Evolutionary conservation across 441 rosid species (phyloP).

Genomic region (Gossypium gossypioides): DNA sequence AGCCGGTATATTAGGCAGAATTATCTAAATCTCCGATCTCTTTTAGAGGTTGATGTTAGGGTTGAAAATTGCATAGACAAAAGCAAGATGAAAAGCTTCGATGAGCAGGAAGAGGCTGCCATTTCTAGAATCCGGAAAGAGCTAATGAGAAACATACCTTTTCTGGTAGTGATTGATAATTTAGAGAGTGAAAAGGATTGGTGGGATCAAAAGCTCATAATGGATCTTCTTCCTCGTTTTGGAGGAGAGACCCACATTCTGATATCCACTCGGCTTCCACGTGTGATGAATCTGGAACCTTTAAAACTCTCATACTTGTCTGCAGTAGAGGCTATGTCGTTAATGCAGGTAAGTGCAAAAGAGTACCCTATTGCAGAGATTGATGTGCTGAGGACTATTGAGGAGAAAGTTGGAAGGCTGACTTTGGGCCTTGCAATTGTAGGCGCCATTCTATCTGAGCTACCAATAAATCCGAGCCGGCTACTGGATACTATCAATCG

Average conservation of each 20-base stretch:
- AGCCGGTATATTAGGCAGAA: slow-evolving; percentile 76
- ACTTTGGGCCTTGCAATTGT: slow-evolving; percentile 70
- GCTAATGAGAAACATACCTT: slow-evolving; percentile 87
- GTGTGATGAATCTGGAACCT: slow-evolving; percentile 82
- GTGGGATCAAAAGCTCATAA: slow-evolving; percentile 83
- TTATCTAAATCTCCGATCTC: slow-evolving; percentile 68
- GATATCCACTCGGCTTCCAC: slow-evolving; percentile 60
- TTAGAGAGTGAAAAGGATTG: slow-evolving; percentile 91
- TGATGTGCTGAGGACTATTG: slow-evolving; percentile 64
- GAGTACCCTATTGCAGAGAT: slow-evolving; percentile 57
- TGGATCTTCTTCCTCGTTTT: slow-evolving; percentile 95
- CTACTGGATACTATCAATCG: slow-evolving; percentile 74
- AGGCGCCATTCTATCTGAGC: slow-evolving; percentile 76
- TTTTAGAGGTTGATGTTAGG: slow-evolving; percentile 73
- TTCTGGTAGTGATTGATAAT: slow-evolving; percentile 75
- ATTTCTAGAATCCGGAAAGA: slow-evolving; percentile 58
- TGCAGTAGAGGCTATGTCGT: slow-evolving; percentile 66
- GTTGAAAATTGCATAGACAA: slow-evolving; percentile 50
- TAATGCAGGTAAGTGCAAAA: slow-evolving; percentile 67
- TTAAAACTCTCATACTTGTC: slow-evolving; percentile 69
- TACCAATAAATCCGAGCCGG: slow-evolving; percentile 79
- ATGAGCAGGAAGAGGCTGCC: slow-evolving; percentile 85
- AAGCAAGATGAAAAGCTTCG: slow-evolving; percentile 59
- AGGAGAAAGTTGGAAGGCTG: slow-evolving; percentile 75
- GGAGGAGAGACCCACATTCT: slow-evolving; percentile 86